Evolutionary conservation across 805 yeast species (phyloP), one percentile per base, ranked within the genome.

Genomic region (Candida methanosorbosa): DNA sequence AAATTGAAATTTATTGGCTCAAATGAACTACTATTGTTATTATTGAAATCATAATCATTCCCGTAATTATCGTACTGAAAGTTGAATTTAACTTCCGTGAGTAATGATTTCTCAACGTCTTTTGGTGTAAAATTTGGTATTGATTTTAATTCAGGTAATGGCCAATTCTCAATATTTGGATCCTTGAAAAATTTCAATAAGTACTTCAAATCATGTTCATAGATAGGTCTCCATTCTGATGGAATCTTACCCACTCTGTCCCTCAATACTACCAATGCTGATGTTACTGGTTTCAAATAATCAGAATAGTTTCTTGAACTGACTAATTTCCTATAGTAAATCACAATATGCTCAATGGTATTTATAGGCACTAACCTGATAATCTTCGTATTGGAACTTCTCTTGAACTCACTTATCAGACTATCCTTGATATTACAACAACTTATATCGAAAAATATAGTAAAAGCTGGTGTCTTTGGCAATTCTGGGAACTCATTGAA

Each of bases 231-330:
- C 32, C 86, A 54, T 48, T 79, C 92, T 0, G 86, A 80, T 2
- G 95, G 92, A 29, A 90, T 54, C 32, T 72, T 71, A 7, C 97
- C 97, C 12, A 81, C 86, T 39, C 78, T 68, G 43, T 82, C 94
- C 46, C 95, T 63, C 34, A 86, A 57, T 21, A 87, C 84, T 4
- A 87, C 95, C 15, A 81, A 69, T 1, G 94, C 86, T 1, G 95
- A 84, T 1, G 88, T 76, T 9, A 81, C 76, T 31, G 75, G 77
- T 41, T 75, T 79, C 29, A 86, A 61, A 43, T 73, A 72, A 18
- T 66, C 64, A 22, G 61, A 51, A 23, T 62, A 56, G 45, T 56
- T 45, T 59, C 61, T 48, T 15, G 48, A 40, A 25, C 45, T 40
- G 11, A 48, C 42, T 35, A 49, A 33, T 42, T 59, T 38, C 39